Percentiles rank a stretch among this genome's conserved stretches.
Evolutionary conservation across 2,329 filamentous ascomycete genomes (phyloP).

Genomic region (Bipolaris sorokiniana): DNA sequence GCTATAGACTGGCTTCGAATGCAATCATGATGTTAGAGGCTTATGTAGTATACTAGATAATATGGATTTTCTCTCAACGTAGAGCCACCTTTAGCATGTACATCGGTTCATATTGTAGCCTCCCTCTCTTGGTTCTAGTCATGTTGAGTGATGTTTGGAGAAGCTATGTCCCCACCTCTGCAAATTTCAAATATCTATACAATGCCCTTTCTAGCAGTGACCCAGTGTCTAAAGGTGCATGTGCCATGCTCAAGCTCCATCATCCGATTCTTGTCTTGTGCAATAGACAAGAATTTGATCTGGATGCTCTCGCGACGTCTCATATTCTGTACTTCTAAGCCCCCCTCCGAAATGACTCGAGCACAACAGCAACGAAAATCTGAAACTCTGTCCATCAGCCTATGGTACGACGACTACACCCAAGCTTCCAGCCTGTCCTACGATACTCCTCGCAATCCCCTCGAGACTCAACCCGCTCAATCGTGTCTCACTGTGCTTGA

Average conservation of each 20-base stretch:
- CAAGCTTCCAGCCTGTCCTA: constrained; percentile 59
- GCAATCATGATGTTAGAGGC: not conserved
- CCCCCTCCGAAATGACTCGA: not conserved
- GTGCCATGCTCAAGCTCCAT: not conserved
- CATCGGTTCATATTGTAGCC: not conserved
- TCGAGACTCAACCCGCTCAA: constrained; percentile 77
- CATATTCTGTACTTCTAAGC: not conserved
- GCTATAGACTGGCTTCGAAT: not conserved
- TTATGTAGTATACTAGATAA: not conserved
- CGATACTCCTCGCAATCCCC: constrained; percentile 76
- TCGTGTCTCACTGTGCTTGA: constrained; percentile 69
- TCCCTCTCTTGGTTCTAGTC: not conserved
- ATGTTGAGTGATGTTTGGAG: not conserved
- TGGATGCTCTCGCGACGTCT: not conserved
- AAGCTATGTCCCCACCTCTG: not conserved
- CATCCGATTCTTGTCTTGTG: not conserved
- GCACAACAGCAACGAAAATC: not conserved
- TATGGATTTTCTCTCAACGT: not conserved
- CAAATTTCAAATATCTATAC: not conserved
- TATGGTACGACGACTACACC: constrained; percentile 58
- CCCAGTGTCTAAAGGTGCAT: not conserved
- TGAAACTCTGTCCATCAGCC: not conserved
- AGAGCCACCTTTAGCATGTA: not conserved
- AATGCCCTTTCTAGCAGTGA: not conserved
- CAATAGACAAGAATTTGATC: not conserved